phyloP scores from a whole-genome alignment of 371 early-diverging fungal species.

The Apophysomyces ossiformis region DNA sequence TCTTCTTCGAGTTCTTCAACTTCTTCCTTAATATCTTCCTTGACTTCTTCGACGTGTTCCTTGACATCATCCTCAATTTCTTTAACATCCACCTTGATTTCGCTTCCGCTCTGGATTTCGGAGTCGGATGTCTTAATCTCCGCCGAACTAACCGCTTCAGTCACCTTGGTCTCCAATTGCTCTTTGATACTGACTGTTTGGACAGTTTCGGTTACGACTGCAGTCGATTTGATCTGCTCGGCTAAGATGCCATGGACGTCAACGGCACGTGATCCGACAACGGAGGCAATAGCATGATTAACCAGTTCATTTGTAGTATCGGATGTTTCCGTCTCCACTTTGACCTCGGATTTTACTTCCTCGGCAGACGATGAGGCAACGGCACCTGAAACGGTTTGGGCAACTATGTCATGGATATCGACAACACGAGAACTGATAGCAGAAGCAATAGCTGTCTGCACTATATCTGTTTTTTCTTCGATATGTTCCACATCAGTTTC shows the following conservation, averaged over 20 bases:
- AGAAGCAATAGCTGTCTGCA: constrained; percentile 17
- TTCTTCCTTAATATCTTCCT: background rate
- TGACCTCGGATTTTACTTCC: background rate
- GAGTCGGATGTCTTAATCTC: no score
- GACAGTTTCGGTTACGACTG: no score
- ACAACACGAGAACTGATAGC: constrained; percentile 10
- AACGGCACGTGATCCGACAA: no score
- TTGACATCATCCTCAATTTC: background rate
- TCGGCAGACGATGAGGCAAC: background rate
- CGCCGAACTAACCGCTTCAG: no score
- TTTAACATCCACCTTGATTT: background rate
- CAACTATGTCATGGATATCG: background rate
- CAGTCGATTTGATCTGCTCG: no score
- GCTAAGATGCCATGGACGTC: no score
- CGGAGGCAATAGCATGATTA: no score
- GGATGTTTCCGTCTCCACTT: background rate
- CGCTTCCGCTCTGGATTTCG: background rate
- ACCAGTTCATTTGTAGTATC: no score
- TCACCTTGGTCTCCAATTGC: no score
- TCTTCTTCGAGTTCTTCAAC: background rate
- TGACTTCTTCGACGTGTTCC: background rate
- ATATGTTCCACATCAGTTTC: background rate
- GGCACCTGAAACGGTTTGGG: background rate
- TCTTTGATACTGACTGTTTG: no score
- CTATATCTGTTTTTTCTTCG: constrained; percentile 11